A percentile compares a stretch with the other conserved stretches of the same genome.
Conservation (phyloP, 202 grass and related monocot species). For the Hordeum pubiflorum region DNA sequence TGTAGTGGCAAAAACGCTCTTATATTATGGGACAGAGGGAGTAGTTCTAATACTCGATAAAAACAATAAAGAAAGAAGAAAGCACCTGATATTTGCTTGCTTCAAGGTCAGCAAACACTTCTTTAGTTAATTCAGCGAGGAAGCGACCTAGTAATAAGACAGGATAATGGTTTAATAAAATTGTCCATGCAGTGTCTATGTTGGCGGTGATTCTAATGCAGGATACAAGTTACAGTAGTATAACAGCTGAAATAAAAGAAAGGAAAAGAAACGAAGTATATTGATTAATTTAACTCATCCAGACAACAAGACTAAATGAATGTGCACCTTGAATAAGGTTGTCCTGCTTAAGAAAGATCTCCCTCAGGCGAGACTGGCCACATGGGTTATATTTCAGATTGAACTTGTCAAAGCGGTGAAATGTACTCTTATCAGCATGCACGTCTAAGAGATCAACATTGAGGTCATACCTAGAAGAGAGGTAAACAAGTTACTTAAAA, state of each 20-base stretch:
- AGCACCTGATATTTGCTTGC: conserved; percentile 92
- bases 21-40: neutral
- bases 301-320: conserved; percentile 21
- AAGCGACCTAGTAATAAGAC: conserved; percentile 49
- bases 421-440: conserved; percentile 96
- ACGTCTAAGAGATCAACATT: conserved; percentile 98
- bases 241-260: neutral
- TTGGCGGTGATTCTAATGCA: neutral
- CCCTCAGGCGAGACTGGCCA: conserved; percentile 83
- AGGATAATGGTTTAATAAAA: neutral
- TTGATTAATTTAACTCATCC: neutral
- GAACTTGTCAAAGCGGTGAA: conserved; percentile 98
- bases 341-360: conserved; percentile 94
- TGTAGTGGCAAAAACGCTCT: too few relatives aligned
- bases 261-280: neutral
- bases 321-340: conserved; percentile 87
- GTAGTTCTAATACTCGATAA: neutral
- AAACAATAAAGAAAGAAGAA: conserved; percentile 2
- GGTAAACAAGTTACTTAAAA: neutral
- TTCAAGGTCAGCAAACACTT: conserved; percentile 87
- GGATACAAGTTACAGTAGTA: neutral
- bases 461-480: conserved; percentile 68
- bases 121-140: conserved; percentile 86
- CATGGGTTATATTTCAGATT: conserved; percentile 97
- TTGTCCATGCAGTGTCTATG: neutral